These are phyloP conservation scores for Penicillium glabrum DNA, from an alignment of 2,329 filamentous ascomycete genomes.

Conservation along the genomic window DNA sequence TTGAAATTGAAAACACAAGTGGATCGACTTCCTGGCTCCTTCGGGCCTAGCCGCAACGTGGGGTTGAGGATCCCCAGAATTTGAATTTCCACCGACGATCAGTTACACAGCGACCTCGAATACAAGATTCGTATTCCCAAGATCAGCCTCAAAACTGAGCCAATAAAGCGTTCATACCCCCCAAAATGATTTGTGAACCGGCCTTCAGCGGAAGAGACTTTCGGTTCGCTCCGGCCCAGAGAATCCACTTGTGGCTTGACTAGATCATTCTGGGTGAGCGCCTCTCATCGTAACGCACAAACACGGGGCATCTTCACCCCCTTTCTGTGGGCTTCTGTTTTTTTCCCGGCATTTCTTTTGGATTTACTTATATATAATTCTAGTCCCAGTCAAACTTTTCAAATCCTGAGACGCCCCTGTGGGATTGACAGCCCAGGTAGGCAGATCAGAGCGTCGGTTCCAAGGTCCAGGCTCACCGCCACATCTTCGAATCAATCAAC, in stretches of 20 bases:
- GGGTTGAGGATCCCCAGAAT: background rate
- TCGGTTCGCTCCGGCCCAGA: slow-evolving; percentile 14
- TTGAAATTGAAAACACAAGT: no score
- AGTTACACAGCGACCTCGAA: background rate
- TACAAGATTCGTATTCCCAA: background rate
- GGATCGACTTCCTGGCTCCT: no score
- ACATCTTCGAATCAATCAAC: background rate
- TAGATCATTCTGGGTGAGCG: slow-evolving; percentile 9
- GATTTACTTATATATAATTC: background rate
- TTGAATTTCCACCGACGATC: background rate
- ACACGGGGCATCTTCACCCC: slow-evolving; percentile 2
- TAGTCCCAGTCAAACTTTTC: background rate
- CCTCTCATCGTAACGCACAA: slow-evolving; percentile 14
- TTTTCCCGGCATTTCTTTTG: background rate
- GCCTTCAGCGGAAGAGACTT: slow-evolving; percentile 1
- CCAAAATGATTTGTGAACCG: background rate
- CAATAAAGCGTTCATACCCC: background rate
- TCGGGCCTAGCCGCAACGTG: no score
- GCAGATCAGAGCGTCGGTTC: background rate
- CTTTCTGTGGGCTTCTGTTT: slow-evolving; percentile 1
- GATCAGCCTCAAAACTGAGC: background rate
- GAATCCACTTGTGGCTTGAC: slow-evolving; percentile 14
- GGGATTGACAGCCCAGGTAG: background rate
- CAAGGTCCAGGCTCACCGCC: background rate
- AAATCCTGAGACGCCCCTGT: background rate